Percentiles rank a stretch among this genome's conserved stretches.
These are phyloP conservation scores for Rhizopus arrhizus DNA, from an alignment of 371 early-diverging fungal genomes.

Conservation along the genomic window DNA sequence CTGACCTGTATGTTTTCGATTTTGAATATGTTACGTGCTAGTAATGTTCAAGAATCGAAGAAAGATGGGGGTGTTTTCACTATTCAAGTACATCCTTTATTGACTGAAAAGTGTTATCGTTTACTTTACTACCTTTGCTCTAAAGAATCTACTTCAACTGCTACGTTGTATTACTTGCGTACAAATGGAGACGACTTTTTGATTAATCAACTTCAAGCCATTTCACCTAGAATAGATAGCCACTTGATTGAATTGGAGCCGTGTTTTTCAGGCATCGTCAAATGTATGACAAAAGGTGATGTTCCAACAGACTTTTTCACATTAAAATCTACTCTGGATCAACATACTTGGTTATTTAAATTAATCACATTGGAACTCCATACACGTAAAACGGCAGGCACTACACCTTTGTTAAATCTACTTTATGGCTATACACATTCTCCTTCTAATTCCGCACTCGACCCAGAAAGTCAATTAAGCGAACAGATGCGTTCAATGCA, in stretches of 20 bases:
- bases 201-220: slow-evolving; percentile 51
- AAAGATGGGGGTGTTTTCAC: slow-evolving; percentile 21
- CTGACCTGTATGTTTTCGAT: slow-evolving; percentile 68
- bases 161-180: slow-evolving; percentile 78
- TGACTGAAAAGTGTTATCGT: slow-evolving; percentile 85
- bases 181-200: slow-evolving; percentile 69
- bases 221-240: slow-evolving; percentile 35
- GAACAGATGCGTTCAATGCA: background rate
- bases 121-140: slow-evolving; percentile 76
- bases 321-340: slow-evolving; percentile 68
- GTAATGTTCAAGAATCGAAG: slow-evolving; percentile 12
- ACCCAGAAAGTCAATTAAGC: background rate
- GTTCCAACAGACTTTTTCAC: slow-evolving; percentile 49
- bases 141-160: slow-evolving; percentile 64
- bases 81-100: slow-evolving; percentile 63
- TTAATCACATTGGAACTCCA: slow-evolving; percentile 82
- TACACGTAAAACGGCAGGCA: slow-evolving; percentile 16
- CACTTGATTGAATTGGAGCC: slow-evolving; percentile 13
- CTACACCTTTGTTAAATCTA: slow-evolving; percentile 12
- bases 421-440: slow-evolving; percentile 22
- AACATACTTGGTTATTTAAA: slow-evolving; percentile 85
- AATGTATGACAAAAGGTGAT: slow-evolving; percentile 18
- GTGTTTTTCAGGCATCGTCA: slow-evolving; percentile 19
- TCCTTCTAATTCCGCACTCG: slow-evolving; percentile 15
- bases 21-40: slow-evolving; percentile 54